These are phyloP conservation scores for Penstemon barbatus DNA, from an alignment of 257 asterid genomes.

Conservation along the genomic window DNA sequence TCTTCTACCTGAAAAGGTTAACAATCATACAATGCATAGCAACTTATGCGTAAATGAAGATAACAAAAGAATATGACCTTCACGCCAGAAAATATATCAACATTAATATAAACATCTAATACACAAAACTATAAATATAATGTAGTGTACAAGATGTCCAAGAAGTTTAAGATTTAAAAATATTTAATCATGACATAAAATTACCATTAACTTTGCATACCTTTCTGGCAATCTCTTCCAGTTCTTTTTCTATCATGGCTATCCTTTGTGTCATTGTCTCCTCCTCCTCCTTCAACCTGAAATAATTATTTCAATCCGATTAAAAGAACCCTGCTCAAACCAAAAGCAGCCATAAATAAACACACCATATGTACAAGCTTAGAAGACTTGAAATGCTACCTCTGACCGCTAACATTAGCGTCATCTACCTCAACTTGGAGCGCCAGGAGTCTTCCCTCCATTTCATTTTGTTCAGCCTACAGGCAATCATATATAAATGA, in stretches of 20 bases:
- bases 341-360: conserved; percentile 1
- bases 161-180: conserved; percentile 16
- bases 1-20: conserved; percentile 62
- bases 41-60: conserved; percentile 16
- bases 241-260: conserved; percentile 42
- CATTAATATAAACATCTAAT: conserved; percentile 16
- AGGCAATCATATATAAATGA: conserved; percentile 34
- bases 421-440: conserved; percentile 62
- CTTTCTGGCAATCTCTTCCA: conserved; percentile 45
- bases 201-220: conserved; percentile 34
- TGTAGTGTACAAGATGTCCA: conserved; percentile 20
- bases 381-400: conserved; percentile 45
- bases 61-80: conserved; percentile 14
- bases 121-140: conserved; percentile 3
- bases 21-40: conserved; percentile 8
- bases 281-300: conserved; percentile 71
- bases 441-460: conserved; percentile 57
- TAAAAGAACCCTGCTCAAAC: conserved; percentile 24
- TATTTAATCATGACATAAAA: background rate
- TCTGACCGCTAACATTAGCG: conserved; percentile 43
- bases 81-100: conserved; percentile 11
- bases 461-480: conserved; percentile 82
- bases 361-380: conserved; percentile 6
- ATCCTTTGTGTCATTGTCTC: conserved; percentile 42
- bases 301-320: conserved; percentile 30